Evolutionary conservation across 1,284 basidiomycete genomes (phyloP).

Genomic region (Marasmius fiardii): DNA sequence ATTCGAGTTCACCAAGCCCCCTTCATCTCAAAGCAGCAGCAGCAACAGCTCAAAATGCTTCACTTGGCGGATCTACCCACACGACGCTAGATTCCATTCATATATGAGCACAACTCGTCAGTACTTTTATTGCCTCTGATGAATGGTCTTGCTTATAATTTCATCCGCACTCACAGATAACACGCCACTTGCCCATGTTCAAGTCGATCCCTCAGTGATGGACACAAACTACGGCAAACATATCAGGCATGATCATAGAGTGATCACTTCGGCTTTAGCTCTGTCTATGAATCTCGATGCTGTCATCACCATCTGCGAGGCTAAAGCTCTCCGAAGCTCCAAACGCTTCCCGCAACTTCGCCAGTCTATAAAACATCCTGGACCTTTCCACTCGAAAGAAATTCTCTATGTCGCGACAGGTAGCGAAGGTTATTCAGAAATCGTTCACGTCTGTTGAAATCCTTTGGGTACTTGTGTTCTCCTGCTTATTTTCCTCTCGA

Average conservation of each 20-base stretch:
- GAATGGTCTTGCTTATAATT: background rate
- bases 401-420: background rate
- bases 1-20: background rate
- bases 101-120: background rate
- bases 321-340: background rate
- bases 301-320: background rate
- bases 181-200: background rate
- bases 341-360: background rate
- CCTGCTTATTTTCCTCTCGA: too few relatives aligned
- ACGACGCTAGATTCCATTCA: too few relatives aligned
- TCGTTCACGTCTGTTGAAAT: background rate
- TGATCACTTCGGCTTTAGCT: background rate
- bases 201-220: slow-evolving; percentile 2
- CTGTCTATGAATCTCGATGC: background rate
- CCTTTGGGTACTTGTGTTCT: too few relatives aligned
- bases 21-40: too few relatives aligned
- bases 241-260: background rate
- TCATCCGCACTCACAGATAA: background rate
- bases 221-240: background rate
- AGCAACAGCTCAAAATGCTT: background rate
- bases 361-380: background rate
- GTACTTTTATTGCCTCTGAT: background rate
- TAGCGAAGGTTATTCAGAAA: background rate
- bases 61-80: background rate
- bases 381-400: background rate